Conservation (phyloP, 345 rosid species). For the Melaleuca quinquenervia region DNA sequence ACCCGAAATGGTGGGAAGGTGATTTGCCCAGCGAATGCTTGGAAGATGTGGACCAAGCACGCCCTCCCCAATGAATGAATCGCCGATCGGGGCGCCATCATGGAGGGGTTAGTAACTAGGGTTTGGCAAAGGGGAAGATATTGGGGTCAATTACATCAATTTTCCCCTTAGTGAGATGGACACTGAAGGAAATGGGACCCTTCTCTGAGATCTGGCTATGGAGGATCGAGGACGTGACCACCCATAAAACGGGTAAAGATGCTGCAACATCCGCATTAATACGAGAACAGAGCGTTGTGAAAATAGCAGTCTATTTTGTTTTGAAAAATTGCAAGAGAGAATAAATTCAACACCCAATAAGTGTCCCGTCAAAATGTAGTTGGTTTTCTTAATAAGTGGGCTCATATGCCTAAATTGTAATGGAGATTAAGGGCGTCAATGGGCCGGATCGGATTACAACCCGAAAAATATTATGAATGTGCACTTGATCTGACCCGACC, state of each 20-base stretch:
- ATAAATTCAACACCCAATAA: background rate
- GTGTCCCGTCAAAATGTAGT: background rate
- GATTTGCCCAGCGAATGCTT: background rate
- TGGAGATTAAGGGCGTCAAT: background rate
- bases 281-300: background rate
- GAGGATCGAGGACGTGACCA: too few species aligned
- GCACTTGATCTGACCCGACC: too few species aligned
- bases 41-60: background rate
- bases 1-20: background rate
- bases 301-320: background rate
- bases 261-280: background rate
- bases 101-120: background rate
- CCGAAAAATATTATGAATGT: too few species aligned
- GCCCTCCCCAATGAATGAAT: too few species aligned
- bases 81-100: too few species aligned
- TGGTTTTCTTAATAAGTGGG: background rate
- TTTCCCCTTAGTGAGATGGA: background rate
- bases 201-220: background rate
- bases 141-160: background rate
- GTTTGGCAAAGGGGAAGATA: background rate
- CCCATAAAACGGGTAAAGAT: background rate
- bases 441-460: too few species aligned
- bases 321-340: background rate
- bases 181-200: background rate
- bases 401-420: background rate